phyloP scores from a whole-genome alignment of 352 stramenopile species.

The Pythium dissotocum region DNA sequence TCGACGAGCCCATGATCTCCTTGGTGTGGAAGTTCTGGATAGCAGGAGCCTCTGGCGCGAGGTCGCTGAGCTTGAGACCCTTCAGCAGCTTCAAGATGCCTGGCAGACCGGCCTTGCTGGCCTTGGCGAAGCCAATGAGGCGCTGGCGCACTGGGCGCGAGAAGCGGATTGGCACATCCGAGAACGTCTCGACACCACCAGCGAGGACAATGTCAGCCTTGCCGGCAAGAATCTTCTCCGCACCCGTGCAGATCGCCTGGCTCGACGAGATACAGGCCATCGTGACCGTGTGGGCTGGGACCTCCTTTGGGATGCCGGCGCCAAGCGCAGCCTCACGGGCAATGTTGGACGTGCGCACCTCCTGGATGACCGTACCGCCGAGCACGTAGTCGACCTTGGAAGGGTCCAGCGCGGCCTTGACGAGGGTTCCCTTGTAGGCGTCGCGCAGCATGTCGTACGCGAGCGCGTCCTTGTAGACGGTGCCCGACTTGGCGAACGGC shows the following conservation, averaged over 20 bases:
- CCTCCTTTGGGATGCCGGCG: conserved; percentile 92
- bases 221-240: conserved; percentile 96
- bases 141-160: conserved; percentile 86
- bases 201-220: conserved; percentile 96
- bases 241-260: conserved; percentile 92
- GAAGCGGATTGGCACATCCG: conserved; percentile 97
- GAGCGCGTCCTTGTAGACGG: conserved; percentile 96
- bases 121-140: conserved; percentile 90
- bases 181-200: conserved; percentile 97
- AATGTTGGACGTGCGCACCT: conserved; percentile 98
- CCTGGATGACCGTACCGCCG: conserved; percentile 96
- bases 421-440: conserved; percentile 95
- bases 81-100: conserved; percentile 92
- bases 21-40: conserved; percentile 99
- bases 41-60: conserved; percentile 93
- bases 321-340: conserved; percentile 95
- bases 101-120: conserved; percentile 93
- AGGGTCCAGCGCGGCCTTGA: conserved; percentile 95
- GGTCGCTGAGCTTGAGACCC: conserved; percentile 91
- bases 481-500: conserved; percentile 94
- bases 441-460: conserved; percentile 97
- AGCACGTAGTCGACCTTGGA: conserved; percentile 96
- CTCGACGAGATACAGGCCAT: conserved; percentile 97
- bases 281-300: conserved; percentile 96
- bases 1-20: conserved; percentile 98